Evolutionary conservation across 1,284 basidiomycete species (phyloP), one percentile per base, ranked within the genome.

Genomic region (Fomitopsis schrenkii): DNA sequence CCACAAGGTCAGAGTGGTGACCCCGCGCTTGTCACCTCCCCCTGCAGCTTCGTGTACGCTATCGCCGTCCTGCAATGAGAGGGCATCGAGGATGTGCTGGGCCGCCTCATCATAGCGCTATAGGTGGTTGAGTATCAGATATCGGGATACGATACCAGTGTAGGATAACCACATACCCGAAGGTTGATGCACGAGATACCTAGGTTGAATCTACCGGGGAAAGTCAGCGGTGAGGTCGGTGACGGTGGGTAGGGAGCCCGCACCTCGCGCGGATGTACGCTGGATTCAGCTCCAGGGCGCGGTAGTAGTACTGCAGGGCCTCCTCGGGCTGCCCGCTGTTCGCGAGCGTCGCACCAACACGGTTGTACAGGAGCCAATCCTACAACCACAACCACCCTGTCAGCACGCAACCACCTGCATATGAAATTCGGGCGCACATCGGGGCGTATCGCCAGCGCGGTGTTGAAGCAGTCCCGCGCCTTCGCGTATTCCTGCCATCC

Each of bases 311-410:
- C 65, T 90, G 80, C 17, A 98, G 81, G 9, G 97, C 96, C 64
- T 94, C 88, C 46, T 86, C 86, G 19, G 93, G 86, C 56, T 83
- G 82, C 0, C 97, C 96, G 67, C 86, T 91, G 73, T 99, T 99
- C 53, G 95, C 95, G 72, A 98, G 87, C 1, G 96, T 98, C 17
- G 97, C 97, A 15, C 97, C 97, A 30, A 98, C 91, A 28, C 97
- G 87, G 73, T 99, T 99, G 77, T 95, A 98, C 64, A 99, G 76
- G 54, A 97, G 78, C 91, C 94, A 98, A 71, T 99, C 97, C 92
- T 95, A 44, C 19, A 22, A 22, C 22, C 22, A 22, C 22, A 58
- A 35, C 8, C 17, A 17, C 7, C n/a, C 12, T 8, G 15, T 54
- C 17, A 55, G 28, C 28, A 59, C 30, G 33, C 40, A 57, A 56